Evolutionary conservation across 306 rosid genomes (phyloP), one percentile per base, ranked within the genome.

Genomic region (Casuarina cunninghamiana): DNA sequence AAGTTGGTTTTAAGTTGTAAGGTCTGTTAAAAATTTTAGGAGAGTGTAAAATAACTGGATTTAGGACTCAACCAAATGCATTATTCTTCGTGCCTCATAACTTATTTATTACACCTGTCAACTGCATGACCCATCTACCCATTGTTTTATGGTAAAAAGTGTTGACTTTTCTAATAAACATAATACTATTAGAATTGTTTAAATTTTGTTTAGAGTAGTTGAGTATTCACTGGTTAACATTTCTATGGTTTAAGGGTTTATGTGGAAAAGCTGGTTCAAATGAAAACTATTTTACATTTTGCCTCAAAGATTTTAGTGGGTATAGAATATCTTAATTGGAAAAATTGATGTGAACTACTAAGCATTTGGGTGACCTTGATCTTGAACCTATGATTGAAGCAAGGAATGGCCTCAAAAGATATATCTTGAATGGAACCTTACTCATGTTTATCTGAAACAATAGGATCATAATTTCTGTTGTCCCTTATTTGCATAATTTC

Each of bases 361-460:
- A 16, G 60, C 61, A n/a, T 60, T 54, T 62, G 55, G 35, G 48
- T 43, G 21, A 15, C 12, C 53, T 72, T 67, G 37, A 15, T 10
- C 37, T 75, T 55, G 19, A 11, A 32, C 3, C 41, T 60, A 35
- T 60, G 67, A 60, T 60, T 2, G 39, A 4, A 37, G 41, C 5
- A 60, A 60, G 42, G 67, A 35, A 12, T 32, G 41, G 13, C 69
- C 42, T 62, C 11, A 12, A 44, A 35, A 62, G 2, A 12, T 62
- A 61, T 1, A 37, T 43, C 48, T 35, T 8, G 45, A 67, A 46
- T 58, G 12, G n/a, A 75, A 65, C 70, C 42, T 39, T n/a, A 42
- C 80, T 69, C 11, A 43, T 77, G 9, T 69, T 80, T 75, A 71
- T 35, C 53, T 58, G 32, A 45, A 42, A 48, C 26, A 55, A 45